Evolutionary conservation across 1,139 yeast species (phyloP).

Genomic region (Kodamaea fungicola): DNA sequence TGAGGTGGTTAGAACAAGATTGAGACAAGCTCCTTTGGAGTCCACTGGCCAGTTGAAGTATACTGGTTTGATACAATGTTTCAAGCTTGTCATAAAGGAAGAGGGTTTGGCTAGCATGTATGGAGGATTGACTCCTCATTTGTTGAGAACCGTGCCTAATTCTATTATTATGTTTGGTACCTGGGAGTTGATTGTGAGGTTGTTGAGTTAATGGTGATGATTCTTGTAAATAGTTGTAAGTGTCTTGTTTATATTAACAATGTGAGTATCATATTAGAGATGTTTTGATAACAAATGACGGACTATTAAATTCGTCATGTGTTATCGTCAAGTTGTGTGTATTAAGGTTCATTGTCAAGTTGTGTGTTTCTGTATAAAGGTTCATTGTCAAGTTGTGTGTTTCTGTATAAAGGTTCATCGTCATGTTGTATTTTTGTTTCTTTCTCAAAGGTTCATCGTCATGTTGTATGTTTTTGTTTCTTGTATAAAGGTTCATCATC

Average conservation of each 20-base stretch:
- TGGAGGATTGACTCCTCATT: conserved; percentile 96
- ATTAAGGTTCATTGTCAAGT: too few species aligned
- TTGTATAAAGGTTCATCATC: not conserved
- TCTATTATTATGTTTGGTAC: conserved; percentile 99
- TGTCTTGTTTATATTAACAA: too few species aligned
- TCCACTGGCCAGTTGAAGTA: conserved; percentile 81
- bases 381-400: too few species aligned
- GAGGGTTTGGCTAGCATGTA: conserved; percentile 94
- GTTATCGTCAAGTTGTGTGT: too few species aligned
- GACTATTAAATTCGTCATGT: too few species aligned
- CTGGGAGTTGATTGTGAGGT: conserved; percentile 87
- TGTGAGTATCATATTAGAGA: too few species aligned
- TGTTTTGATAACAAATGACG: too few species aligned
- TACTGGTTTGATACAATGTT: conserved; percentile 85
- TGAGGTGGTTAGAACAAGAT: conserved; percentile 92
- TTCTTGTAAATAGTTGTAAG: conserved; percentile 7
- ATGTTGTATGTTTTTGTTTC: conserved; percentile 1
- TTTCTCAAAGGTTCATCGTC: too few species aligned
- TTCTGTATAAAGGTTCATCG: too few species aligned
- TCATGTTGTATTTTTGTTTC: too few species aligned
- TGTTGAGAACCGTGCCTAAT: conserved; percentile 95
- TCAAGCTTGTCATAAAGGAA: conserved; percentile 75
- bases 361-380: too few species aligned
- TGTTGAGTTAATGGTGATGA: conserved; percentile 39
- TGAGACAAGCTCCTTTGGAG: conserved; percentile 85